Evolutionary conservation across 257 asterid species (phyloP), one percentile per base, ranked within the genome.

Genomic region (Cynanchum wilfordii): DNA sequence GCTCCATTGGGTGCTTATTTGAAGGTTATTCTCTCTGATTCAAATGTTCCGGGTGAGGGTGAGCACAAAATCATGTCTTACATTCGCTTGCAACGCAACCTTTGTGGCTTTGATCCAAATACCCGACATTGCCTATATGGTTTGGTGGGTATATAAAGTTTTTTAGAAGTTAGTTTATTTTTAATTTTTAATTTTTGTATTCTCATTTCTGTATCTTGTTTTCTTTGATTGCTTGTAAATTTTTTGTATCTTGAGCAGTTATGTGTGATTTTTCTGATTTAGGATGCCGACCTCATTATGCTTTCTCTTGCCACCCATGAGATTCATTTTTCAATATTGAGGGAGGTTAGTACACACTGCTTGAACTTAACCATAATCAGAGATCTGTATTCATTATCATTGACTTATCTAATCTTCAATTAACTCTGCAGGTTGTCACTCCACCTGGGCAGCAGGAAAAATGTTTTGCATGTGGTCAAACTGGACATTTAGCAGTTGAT

Each of bases 1-100:
- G 85, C 79, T 87, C 84, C 87, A 83, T 82, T 86, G 89, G 87
- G 79, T 88, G 84, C 75, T 88, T 82, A 75, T 84, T 83, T 84
- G 86, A 86, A 94, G 99, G 98, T 94, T 81, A 87, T 91, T 76
- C 95, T 94, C 65, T 94, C 99, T 71, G 99, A 91, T 83, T 86
- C 99, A 73, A 94, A 91, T 80, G 97, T 91, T 82, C 97, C 99
- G 82, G 98, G 99, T 20, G 99, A 94, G 88, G 98, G 98, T 49
- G 99, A 94, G 86, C 99, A 94, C 90, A 94, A 94, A 77, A 81
- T 94, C 71, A 91, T 94, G 98, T 87, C 97, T 77, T 91, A 88
- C 83, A 91, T 95, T 69, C 97, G 98, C 64, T 84, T 84, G 68
- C 99, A 95, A 47, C 96, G 98, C 64, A 90, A 89, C 76, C 84